Base-by-base conservation (phyloP, 306 rosid species). In the Rubus idaeus region DNA sequence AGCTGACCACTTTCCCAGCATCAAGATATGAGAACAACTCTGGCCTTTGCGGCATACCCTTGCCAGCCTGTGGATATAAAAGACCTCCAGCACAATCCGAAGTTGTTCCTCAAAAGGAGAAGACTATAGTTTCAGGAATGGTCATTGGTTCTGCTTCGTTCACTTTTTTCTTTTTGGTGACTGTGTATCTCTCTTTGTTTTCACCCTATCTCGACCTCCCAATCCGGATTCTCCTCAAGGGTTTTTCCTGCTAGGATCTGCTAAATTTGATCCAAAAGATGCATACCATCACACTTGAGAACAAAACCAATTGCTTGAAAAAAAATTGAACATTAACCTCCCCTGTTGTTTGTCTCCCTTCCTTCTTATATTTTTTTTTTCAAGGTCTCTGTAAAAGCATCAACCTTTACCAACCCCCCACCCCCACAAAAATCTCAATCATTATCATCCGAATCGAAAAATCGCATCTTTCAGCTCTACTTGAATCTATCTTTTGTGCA, bases 1-100 rank as follows among this genome's bases (percentile, higher is more conserved):
- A 91, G 88, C 81, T 91, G 53, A 87, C 89, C 57, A 88, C 90
- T 57, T 91, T 89, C 71, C 90, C 87, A 0, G 64, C 93, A 2
- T 79, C 96, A 18, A 83, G 93, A 66, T 91, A 89, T 49, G 87
- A 74, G 61, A 91, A 89, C 81, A 91, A 91, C 77, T 85, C 91
- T 1, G 82, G 78, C 57, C 96, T 91, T 57, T 91, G 90, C 44
- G 96, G 96, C 13, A 37, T 85, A 37, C 96, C 93, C 2, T 74
- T 91, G 76, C 83, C 66, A 0, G 69, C 80, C 0, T 91, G 96
- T 68, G 71, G 84, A 17, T 3, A 73, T 69, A 75, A 23, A 47
- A 75, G 35, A 68, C 89, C 40, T 68, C 4, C 83, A 3, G 23
- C 75, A 23, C 60, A 51, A 45, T 68, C 45, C 44, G 61, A 55